A percentile compares a stretch with the other conserved stretches of the same genome.
phyloP scores from a whole-genome alignment of 1,284 basidiomycete species.

The Ustilago crameri region DNA sequence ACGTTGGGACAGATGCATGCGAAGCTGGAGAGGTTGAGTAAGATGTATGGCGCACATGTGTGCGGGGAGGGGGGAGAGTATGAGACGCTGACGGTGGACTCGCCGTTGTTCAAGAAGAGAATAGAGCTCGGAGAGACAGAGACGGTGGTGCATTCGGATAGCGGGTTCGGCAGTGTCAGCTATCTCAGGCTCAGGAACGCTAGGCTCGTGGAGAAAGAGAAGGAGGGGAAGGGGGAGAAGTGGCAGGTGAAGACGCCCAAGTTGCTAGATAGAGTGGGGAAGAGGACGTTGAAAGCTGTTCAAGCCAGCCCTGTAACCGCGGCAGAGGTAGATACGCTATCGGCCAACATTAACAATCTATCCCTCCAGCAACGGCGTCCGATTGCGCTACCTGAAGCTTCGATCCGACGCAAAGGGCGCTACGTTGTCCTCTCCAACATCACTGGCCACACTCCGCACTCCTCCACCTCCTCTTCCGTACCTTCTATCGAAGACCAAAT shows the following conservation, averaged over 20 bases:
- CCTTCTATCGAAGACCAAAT: slow-evolving; percentile 29
- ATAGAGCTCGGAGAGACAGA: slow-evolving; percentile 73
- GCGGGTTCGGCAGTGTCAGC: slow-evolving; percentile 60
- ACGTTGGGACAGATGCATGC: slow-evolving; percentile 80
- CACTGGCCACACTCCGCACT: slow-evolving; percentile 6
- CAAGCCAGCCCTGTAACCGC: too few species aligned
- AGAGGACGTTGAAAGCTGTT: slow-evolving; percentile 29
- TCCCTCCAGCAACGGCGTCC: background rate
- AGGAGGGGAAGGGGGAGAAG: background rate
- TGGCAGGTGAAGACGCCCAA: slow-evolving; percentile 7
- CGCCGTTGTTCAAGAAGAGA: slow-evolving; percentile 83
- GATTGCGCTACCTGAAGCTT: slow-evolving; percentile 6
- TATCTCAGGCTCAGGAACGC: slow-evolving; percentile 58
- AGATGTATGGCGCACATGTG: slow-evolving; percentile 87
- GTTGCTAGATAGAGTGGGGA: slow-evolving; percentile 42
- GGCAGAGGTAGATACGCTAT: background rate
- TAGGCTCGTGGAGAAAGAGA: slow-evolving; percentile 46
- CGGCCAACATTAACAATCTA: background rate
- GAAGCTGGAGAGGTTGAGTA: slow-evolving; percentile 79
- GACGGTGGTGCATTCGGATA: slow-evolving; percentile 60
- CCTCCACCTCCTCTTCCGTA: background rate
- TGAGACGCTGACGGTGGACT: slow-evolving; percentile 90
- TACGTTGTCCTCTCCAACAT: slow-evolving; percentile 36
- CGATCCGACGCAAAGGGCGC: slow-evolving; percentile 20
- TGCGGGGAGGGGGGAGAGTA: slow-evolving; percentile 99